Evolutionary conservation across 2,329 filamentous ascomycete genomes (phyloP).

Genomic region (Colletotrichum sp.): DNA sequence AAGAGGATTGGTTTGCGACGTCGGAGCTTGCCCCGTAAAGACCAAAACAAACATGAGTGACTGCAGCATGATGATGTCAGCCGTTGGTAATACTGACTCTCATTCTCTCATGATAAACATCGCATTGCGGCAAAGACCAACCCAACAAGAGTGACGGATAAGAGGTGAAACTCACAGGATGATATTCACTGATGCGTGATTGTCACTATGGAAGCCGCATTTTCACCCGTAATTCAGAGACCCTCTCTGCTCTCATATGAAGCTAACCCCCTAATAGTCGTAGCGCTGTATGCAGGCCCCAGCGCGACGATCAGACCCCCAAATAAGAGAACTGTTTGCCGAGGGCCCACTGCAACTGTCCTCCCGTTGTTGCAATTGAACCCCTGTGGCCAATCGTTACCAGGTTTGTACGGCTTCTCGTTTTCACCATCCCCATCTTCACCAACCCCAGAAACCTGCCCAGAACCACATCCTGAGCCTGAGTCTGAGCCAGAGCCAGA

Average conservation of each 20-base stretch:
- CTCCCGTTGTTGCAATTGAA: background rate
- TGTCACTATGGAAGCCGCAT: background rate
- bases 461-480: background rate
- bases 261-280: background rate
- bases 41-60: background rate
- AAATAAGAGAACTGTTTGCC: background rate
- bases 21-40: background rate
- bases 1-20: background rate
- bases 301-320: background rate
- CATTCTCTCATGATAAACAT: background rate
- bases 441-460: background rate
- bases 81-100: background rate
- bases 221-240: background rate
- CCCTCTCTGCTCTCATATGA: background rate
- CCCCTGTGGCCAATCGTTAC: background rate
- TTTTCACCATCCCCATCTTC: background rate
- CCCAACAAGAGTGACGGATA: background rate
- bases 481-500: background rate
- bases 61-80: background rate
- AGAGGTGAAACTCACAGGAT: background rate
- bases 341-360: background rate
- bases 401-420: background rate
- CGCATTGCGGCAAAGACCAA: background rate
- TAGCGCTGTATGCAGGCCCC: background rate
- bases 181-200: fast-evolving